Evolutionary conservation across 257 asterid genomes (phyloP).

Genomic region (Plantago elongata): DNA sequence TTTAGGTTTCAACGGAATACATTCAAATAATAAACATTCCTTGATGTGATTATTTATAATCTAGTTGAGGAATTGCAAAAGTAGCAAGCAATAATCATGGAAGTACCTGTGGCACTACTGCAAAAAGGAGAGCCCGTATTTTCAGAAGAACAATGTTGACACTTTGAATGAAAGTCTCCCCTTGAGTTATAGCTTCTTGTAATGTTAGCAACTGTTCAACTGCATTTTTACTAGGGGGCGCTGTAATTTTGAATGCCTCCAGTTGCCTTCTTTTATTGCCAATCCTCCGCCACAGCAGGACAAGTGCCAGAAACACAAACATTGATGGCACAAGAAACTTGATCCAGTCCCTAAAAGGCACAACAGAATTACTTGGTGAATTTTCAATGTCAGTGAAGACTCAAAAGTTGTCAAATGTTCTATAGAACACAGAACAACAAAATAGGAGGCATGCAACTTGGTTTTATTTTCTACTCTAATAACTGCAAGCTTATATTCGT

Average conservation of each 20-base stretch:
- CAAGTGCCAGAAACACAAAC: slow-evolving; percentile 42
- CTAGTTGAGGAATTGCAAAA: background rate
- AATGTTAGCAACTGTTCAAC: slow-evolving; percentile 73
- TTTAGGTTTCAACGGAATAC: no score
- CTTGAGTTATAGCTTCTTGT: slow-evolving; percentile 71
- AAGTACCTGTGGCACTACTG: slow-evolving; percentile 70
- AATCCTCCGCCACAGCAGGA: slow-evolving; percentile 61
- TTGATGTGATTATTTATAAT: slow-evolving; percentile 2
- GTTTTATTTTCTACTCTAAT: background rate
- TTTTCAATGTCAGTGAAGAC: background rate
- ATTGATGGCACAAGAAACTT: slow-evolving; percentile 43
- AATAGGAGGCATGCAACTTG: background rate
- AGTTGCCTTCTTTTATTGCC: slow-evolving; percentile 39
- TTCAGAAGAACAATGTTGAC: slow-evolving; percentile 69
- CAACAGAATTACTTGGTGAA: slow-evolving; percentile 7
- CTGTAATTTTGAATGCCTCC: slow-evolving; percentile 54
- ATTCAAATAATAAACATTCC: background rate
- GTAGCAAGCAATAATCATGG: background rate
- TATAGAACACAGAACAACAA: background rate
- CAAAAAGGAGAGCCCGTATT: slow-evolving; percentile 62
- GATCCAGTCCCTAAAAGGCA: slow-evolving; percentile 69
- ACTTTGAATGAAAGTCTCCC: slow-evolving; percentile 62
- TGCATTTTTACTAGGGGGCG: slow-evolving; percentile 75
- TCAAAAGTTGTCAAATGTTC: background rate
- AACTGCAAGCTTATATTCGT: background rate